Evolutionary conservation across 129 eudicot genomes (phyloP).

Genomic region (Deinandra increscens): DNA sequence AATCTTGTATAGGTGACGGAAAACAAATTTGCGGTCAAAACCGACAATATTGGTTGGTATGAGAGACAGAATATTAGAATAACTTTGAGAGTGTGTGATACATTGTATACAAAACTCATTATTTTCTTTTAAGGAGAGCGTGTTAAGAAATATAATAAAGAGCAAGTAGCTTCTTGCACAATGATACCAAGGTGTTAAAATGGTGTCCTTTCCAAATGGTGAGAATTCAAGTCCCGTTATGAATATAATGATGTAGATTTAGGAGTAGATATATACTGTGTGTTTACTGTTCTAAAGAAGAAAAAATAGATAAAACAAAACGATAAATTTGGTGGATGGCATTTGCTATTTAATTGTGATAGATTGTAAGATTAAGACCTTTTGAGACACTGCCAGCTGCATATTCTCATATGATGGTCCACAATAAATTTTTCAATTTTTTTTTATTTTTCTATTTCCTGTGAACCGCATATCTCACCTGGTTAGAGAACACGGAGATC

Average conservation of each 20-base stretch:
- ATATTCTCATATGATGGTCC: slow-evolving; percentile 37
- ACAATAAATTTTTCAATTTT: slow-evolving; percentile 6
- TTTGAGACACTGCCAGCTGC: slow-evolving; percentile 42
- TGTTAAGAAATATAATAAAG: background rate
- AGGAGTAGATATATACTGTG: too few relatives aligned
- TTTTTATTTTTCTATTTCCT: background rate
- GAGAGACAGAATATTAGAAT: background rate
- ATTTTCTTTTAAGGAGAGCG: background rate
- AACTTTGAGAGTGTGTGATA: background rate
- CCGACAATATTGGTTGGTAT: background rate
- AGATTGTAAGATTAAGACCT: slow-evolving; percentile 34
- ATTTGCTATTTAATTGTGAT: slow-evolving; percentile 24
- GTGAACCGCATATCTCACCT: slow-evolving; percentile 11
- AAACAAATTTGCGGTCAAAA: background rate
- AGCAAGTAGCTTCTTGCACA: too few relatives aligned
- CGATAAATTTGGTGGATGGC: slow-evolving; percentile 32
- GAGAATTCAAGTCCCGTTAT: too few relatives aligned
- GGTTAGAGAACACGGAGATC: slow-evolving; percentile 1
- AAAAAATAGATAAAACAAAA: background rate
- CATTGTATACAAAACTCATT: background rate
- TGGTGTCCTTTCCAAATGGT: too few relatives aligned
- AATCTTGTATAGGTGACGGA: too few relatives aligned
- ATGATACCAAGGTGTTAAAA: too few relatives aligned
- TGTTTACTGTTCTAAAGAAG: too few relatives aligned
- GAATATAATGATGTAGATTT: too few relatives aligned